Base-by-base conservation (phyloP, 2,329 filamentous ascomycete species). In the Helotiales sp. region DNA sequence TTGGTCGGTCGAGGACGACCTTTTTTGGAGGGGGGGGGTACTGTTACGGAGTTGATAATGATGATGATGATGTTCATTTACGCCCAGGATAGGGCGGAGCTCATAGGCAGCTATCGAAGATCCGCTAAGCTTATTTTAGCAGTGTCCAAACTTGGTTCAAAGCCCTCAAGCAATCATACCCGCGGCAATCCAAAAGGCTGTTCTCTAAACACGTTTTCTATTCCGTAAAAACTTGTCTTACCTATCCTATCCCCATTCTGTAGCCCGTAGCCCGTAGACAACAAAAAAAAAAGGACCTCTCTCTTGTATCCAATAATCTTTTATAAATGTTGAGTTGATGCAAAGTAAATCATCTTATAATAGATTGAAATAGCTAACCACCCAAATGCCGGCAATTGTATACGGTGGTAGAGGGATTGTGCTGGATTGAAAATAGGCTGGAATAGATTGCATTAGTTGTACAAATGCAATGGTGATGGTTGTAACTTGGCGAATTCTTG, bases 341-440 rank as follows among this genome's bases (percentile, higher is more conserved):
- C 22, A 61, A 61, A 61, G 58, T 61, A 61, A 24, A 61, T 24
- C 58, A 26, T 61, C 58, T 6, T 61, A 61, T 61, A 47, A 61
- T 61, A 17, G 58, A 24, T 24, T 24, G 58, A 61, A 61, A 61
- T 61, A 61, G 58, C 58, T 61, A 61, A 61, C 58, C 22, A 49
- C 34, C 34, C 10, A 40, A 40, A 6, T 15, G 34, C 34, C 10
- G 34, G 34, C 34, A 40, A 40, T 15, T 15, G 17, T 15, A 15
- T 40, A 15, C 34, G 34, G 34, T 15, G 17, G 34, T 40, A 40
- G 34, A 40, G 34, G 17, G 34, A 40, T 40, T 40, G 34, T 40
- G 34, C 34, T 60, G 57, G 34, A 60, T 60, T 60, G 57, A n/a
- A 60, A 60, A 60, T 60, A 60, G 57, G 57, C 57, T 60, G 26